Evolutionary conservation across 2,329 filamentous ascomycete species (phyloP), one percentile per base, ranked within the genome.

Genomic region (Trichophyton verrucosum): DNA sequence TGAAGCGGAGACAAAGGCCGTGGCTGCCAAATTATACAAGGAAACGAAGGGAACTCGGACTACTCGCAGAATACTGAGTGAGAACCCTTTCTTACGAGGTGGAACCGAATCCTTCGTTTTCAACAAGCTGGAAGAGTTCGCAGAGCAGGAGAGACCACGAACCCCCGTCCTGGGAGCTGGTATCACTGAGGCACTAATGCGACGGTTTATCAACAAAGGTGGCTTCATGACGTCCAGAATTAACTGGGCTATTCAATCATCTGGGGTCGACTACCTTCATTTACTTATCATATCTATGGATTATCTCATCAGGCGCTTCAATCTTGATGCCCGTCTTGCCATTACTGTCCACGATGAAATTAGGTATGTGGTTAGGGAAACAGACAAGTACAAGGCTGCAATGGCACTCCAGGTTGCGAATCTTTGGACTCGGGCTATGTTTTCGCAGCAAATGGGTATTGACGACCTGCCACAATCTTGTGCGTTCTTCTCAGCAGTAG

Each of bases 311-410:
- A 84, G 90, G 1, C 87, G 86, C 3, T 99, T 88, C 78, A 91
- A 89, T 68, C 84, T 99, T 63, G 75, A 88, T 60, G 91, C 91
- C 3, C 88, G 95, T 1, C 78, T 99, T 1, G 84, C 92, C 15
- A 90, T 99, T 63, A 97, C 92, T 0, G 94, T 99, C 0, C 94
- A 99, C 71, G 95, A 99, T 69, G 95, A 99, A 74, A 97, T 99
- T 64, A 83, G 94, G 15, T 99, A 99, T 69, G 80, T 99, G 0
- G 91, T 96, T 47, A 86, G 86, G 68, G 82, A 91, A 2, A 79
- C 88, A 63, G 91, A 99, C 74, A 89, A 87, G 68, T 99, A 97
- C 69, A 84, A 88, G 46, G 86, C 88, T 1, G 92, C 92, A 9
- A 88, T 99, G 85, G 94, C 95, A 0, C 78, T 99, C 11, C 94